These are phyloP conservation scores for Funneliformis mosseae DNA, from an alignment of 192 early-diverging fungal genomes.

Conservation along the genomic window DNA sequence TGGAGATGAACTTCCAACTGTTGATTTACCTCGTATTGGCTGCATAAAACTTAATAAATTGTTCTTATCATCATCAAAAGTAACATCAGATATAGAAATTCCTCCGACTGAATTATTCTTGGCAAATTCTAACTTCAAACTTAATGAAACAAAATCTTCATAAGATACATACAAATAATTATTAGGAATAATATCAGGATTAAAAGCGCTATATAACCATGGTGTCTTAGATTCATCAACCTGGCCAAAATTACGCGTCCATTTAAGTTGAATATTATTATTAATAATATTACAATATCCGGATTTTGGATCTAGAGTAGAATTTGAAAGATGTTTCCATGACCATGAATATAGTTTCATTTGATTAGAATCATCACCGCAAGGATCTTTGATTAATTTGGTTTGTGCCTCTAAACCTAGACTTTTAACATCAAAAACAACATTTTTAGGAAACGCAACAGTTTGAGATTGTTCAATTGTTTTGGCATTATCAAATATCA, in stretches of 20 bases:
- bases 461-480: conserved; percentile 17
- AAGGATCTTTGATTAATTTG: conserved; percentile 56
- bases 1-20: conserved; percentile 38
- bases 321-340: conserved; percentile 58
- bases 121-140: conserved; percentile 66
- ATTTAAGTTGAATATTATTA: conserved; percentile 47
- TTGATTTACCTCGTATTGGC: conserved; percentile 3
- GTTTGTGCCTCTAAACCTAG: conserved; percentile 59
- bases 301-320: conserved; percentile 49
- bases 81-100: conserved; percentile 66
- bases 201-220: conserved; percentile 69
- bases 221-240: conserved; percentile 58
- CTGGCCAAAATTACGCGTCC: conserved; percentile 65
- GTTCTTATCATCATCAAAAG: conserved; percentile 42
- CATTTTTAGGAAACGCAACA: conserved; percentile 41
- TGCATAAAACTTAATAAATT: conserved; percentile 36
- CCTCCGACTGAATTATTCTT: conserved; percentile 56
- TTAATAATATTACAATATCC: conserved; percentile 42
- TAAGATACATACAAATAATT: conserved; percentile 74
- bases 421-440: neutral
- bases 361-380: conserved; percentile 45
- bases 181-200: conserved; percentile 54
- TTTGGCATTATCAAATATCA: conserved; percentile 28
- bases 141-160: conserved; percentile 71
- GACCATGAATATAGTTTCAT: conserved; percentile 68